Percentiles rank a stretch among this genome's conserved stretches.
phyloP scores from a whole-genome alignment of 352 stramenopile species.

The Phytopythium oedochilum region DNA sequence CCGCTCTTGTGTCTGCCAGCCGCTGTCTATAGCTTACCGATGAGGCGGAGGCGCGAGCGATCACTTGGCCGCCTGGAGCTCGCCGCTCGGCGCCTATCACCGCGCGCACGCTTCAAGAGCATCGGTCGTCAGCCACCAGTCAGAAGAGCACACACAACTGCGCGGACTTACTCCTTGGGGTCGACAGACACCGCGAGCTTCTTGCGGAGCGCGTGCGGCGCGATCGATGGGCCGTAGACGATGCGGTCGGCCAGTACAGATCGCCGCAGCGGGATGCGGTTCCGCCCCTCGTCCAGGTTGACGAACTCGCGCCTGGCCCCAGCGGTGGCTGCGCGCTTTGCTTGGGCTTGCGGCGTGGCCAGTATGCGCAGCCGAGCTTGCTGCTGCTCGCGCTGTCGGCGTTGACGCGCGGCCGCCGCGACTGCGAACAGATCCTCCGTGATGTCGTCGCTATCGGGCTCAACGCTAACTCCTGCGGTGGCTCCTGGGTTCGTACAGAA shows the following conservation, averaged over 20 bases:
- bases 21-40: slow-evolving; percentile 18
- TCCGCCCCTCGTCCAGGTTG: slow-evolving; percentile 52
- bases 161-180: slow-evolving; percentile 15
- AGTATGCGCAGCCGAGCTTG: background rate
- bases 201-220: slow-evolving; percentile 29
- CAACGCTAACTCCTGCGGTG: background rate
- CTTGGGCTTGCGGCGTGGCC: background rate
- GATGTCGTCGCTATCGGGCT: background rate
- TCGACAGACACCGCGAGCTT: slow-evolving; percentile 1
- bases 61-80: slow-evolving; percentile 33
- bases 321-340: background rate
- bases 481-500: background rate
- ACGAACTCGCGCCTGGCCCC: slow-evolving; percentile 19
- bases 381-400: slow-evolving; percentile 20
- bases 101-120: background rate
- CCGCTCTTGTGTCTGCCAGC: too few relatives aligned
- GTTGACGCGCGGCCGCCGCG: slow-evolving; percentile 8
- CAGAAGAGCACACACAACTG: background rate
- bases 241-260: slow-evolving; percentile 49
- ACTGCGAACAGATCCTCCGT: slow-evolving; percentile 6
- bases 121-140: background rate
- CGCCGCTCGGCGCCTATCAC: slow-evolving; percentile 1
- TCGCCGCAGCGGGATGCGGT: slow-evolving; percentile 54
- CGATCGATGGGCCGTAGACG: slow-evolving; percentile 63
- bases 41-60: slow-evolving; percentile 36